phyloP scores from a whole-genome alignment of 306 rosid species.

The Amphicarpaea edgeworthii region DNA sequence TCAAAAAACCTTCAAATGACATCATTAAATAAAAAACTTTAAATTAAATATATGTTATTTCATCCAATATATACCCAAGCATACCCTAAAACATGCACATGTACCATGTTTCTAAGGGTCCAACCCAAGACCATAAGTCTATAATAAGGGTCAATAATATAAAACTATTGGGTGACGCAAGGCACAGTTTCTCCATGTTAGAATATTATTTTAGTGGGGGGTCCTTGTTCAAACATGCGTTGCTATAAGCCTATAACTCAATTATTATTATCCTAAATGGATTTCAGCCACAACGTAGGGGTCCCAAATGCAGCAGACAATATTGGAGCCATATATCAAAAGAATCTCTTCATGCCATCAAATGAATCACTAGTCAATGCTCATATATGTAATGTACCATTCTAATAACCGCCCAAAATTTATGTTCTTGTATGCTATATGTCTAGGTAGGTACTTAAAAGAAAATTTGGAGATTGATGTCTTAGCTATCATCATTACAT shows the following conservation, averaged over 20 bases:
- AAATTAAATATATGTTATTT: too few relatives aligned
- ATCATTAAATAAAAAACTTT: too few relatives aligned
- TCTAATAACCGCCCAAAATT: conserved; percentile 20
- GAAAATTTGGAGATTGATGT: conserved; percentile 13
- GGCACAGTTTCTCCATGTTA: conserved; percentile 34
- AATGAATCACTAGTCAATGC: conserved; percentile 30
- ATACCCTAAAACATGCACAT: too few relatives aligned
- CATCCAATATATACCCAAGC: too few relatives aligned
- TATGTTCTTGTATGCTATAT: conserved; percentile 8
- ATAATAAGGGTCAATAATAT: not conserved
- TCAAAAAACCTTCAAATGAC: too few relatives aligned
- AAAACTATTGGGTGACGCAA: not conserved
- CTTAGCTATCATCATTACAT: not conserved
- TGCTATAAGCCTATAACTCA: conserved; percentile 11
- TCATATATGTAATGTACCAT: not conserved
- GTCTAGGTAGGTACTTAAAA: not conserved
- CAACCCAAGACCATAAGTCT: not conserved
- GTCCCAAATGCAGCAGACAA: conserved; percentile 32
- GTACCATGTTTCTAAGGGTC: too few relatives aligned
- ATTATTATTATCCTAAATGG: conserved; percentile 40
- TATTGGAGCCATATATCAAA: conserved; percentile 3
- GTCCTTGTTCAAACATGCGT: conserved; percentile 21
- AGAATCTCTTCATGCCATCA: conserved; percentile 13
- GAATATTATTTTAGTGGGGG: conserved; percentile 17
- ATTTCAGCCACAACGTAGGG: conserved; percentile 33